Evolutionary conservation across 495 filamentous ascomycete genomes (phyloP).

Genomic region (Tuber calosporum): DNA sequence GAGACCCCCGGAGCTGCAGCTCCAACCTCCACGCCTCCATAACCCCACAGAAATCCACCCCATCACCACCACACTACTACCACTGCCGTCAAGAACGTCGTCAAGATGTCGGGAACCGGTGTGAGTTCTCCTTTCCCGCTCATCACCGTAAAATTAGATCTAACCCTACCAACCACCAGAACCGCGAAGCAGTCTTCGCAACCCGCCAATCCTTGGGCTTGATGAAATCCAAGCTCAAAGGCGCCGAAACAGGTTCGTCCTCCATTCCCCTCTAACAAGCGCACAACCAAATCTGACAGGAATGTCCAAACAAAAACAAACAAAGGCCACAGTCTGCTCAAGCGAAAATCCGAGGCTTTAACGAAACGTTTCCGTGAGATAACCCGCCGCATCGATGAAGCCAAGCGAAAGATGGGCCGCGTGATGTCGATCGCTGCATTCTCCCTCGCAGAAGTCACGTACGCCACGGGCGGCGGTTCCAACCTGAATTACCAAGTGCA

Average conservation of each 20-base stretch:
- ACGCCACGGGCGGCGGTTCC: conserved; percentile 72
- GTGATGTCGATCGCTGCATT: conserved; percentile 99
- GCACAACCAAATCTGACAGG: conserved; percentile 6
- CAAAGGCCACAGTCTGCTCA: conserved; percentile 70
- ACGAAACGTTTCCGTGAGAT: conserved; percentile 74
- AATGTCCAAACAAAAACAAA: background rate
- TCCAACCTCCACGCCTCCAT: background rate
- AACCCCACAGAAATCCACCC: background rate
- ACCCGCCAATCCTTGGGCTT: conserved; percentile 91
- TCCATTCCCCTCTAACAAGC: conserved; percentile 57
- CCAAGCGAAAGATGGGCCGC: conserved; percentile 98
- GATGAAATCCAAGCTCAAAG: conserved; percentile 99
- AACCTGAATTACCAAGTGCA: conserved; percentile 96
- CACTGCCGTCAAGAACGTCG: background rate
- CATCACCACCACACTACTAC: background rate
- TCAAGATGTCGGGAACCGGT: conserved; percentile 53
- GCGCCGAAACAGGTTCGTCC: conserved; percentile 60
- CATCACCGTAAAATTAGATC: background rate
- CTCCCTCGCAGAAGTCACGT: conserved; percentile 94
- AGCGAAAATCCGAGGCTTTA: conserved; percentile 88
- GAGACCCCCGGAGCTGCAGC: background rate
- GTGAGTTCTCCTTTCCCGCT: conserved; percentile 43
- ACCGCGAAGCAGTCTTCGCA: conserved; percentile 91
- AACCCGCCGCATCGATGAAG: conserved; percentile 92
- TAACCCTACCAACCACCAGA: conserved; percentile 46